Base-by-base conservation (phyloP, 1,284 basidiomycete species). In the Ustilago trichophora region DNA sequence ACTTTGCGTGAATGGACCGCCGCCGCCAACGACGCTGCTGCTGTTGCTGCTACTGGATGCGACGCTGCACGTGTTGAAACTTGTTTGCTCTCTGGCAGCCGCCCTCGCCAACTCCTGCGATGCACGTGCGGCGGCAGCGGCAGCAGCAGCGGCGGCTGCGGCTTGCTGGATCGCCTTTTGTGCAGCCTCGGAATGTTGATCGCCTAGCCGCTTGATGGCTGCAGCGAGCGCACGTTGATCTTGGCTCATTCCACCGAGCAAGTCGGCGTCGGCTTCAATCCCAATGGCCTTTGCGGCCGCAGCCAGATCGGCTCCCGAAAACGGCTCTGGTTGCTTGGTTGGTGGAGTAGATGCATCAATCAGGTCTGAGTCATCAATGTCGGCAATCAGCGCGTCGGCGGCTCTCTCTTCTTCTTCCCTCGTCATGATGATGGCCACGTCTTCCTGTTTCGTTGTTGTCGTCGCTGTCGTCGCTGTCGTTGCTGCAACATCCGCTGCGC, bases 251-350 rank as follows among this genome's bases (percentile, higher is more conserved):
- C 65, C 65, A 13, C 50, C 52, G 2, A 76, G 65, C 19, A 73
- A 43, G 32, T 74, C 60, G 13, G 51, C 59, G 15, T 74, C 52
- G 3, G 59, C 58, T 24, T 74, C 69, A 32, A 76, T 41, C 0
- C 72, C 73, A 26, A 73, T 72, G 11, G 72, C 73, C 29, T 63
- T 67, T n/a, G 72, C 70, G 3, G 71, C 63, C 6, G 69, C 69
- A 10, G 63, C 68, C 11, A 76, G 50, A 35, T 75, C 73, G 3
- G 60, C 52, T 21, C 48, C 59, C 13, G 46, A 40, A 29, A 72
- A 47, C 1, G 53, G 44, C 21, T 64, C 49, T n/a, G 48, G 18
- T 31, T 57, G 15, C 24, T 52, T 48, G 25, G 21, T 11, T 5
- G 13, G 16, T 29, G 26, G 40, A 22, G 32, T 11, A 2, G 11